Evolutionary conservation across 1,139 yeast genomes (phyloP), one percentile per base, ranked within the genome.

Genomic region (Saccharomycopsis hybrid): DNA sequence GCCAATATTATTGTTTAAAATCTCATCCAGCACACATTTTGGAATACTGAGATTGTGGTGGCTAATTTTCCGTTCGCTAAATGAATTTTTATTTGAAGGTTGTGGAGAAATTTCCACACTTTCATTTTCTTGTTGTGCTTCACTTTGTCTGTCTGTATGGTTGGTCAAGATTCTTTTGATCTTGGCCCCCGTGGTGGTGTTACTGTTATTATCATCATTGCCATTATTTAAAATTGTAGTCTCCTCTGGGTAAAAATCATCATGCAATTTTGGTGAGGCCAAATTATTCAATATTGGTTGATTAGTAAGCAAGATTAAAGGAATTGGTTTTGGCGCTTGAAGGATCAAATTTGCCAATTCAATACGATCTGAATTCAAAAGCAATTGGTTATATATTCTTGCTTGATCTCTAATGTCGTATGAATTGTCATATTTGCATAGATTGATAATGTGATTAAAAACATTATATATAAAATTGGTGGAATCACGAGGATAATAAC

Each of bases 391-490:
- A 42, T 88, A 71, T 71, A 85, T 74, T 56, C 98, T 73, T 0
- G 96, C 87, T 52, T 94, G 74, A 61, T 94, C 98, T 55, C 98
- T 74, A 0, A 87, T 78, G 61, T 88, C 97, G 59, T 80, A 81
- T 4, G 80, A 77, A 5, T 74, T 68, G 62, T 94, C 99, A 62
- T 82, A 87, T 55, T 82, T 80, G 11, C 89, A 78, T 48, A 88
- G 68, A 18, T 79, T 79, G 51, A 87, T 67, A 1, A 78, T 74
- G 60, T 82, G 75, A 37, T 77, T 77, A 58, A 85, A 82, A 72
- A 82, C 70, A 49, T 79, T 77, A 37, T 78, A 69, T 7, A 78
- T 66, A 28, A 71, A 65, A 4, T 74, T 73, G 28, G 66, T 59
- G 24, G 65, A 59, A 43, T 65, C 60, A 30, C 18, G 43, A 5